Evolutionary conservation across 176 grass and related monocot species (phyloP).

Genomic region (Areca catechu): DNA sequence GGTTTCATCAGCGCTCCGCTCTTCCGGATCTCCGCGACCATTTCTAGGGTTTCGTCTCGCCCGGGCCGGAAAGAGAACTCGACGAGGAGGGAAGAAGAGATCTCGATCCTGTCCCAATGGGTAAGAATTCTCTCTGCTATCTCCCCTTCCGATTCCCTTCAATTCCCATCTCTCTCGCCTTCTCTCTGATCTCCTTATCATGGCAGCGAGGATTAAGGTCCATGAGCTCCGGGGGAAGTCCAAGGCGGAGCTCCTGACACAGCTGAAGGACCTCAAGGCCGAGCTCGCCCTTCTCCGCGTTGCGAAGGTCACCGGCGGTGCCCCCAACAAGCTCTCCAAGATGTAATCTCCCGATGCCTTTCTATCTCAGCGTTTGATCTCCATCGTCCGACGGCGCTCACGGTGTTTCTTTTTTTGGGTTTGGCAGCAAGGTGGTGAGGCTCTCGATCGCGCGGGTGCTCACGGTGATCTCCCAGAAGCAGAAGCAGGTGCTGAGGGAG

Average conservation of each 20-base stretch:
- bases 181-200: too few relatives aligned
- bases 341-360: neutral
- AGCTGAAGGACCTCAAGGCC: conserved; percentile 3
- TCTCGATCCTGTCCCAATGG: too few relatives aligned
- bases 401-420: neutral
- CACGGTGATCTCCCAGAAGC: conserved; percentile 13
- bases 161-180: too few relatives aligned
- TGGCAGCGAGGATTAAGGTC: conserved; percentile 15
- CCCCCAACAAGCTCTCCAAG: conserved; percentile 18
- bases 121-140: too few relatives aligned
- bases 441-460: conserved; percentile 11
- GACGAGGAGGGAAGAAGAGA: too few relatives aligned
- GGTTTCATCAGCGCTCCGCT: too few relatives aligned
- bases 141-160: too few relatives aligned
- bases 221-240: conserved; percentile 11
- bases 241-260: conserved; percentile 5
- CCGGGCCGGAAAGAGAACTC: too few relatives aligned
- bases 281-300: conserved; percentile 13
- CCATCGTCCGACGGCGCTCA: too few relatives aligned
- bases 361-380: neutral
- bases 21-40: too few relatives aligned
- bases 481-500: conserved; percentile 11
- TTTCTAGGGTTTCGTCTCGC: too few relatives aligned
- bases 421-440: conserved; percentile 13
- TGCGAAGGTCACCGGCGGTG: conserved; percentile 10